Evolutionary conservation across 768 basidiomycete species (phyloP).

Genomic region (Infundibulicybe gibba): DNA sequence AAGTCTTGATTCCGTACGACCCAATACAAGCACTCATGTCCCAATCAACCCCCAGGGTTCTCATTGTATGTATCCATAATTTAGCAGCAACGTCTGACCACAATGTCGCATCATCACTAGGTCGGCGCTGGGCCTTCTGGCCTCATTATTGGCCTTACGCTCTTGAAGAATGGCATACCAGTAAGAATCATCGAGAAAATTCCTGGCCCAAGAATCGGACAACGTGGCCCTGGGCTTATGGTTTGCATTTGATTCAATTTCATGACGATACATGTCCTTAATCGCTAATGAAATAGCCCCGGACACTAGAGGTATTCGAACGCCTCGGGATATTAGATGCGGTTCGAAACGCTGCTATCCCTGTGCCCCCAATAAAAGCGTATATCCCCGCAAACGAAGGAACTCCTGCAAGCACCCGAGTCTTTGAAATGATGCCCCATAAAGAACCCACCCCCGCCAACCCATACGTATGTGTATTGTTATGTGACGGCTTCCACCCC

Average conservation of each 20-base stretch:
- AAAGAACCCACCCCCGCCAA: slow-evolving; percentile 24
- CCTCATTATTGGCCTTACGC: slow-evolving; percentile 35
- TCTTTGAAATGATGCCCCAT: slow-evolving; percentile 29
- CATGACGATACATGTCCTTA: not conserved
- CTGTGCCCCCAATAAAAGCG: slow-evolving; percentile 21
- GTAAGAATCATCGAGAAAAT: slow-evolving; percentile 52
- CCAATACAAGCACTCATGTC: too few relatives aligned
- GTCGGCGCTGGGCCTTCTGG: slow-evolving; percentile 47
- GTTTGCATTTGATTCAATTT: slow-evolving; percentile 14
- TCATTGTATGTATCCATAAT: too few relatives aligned
- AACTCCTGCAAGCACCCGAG: slow-evolving; percentile 13
- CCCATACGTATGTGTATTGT: slow-evolving; percentile 24
- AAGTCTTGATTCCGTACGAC: too few relatives aligned
- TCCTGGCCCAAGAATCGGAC: slow-evolving; percentile 25
- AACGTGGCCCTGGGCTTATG: slow-evolving; percentile 36
- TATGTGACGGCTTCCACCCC: too few relatives aligned
- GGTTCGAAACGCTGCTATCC: slow-evolving; percentile 25
- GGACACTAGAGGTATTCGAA: slow-evolving; percentile 40
- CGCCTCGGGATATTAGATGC: slow-evolving; percentile 33
- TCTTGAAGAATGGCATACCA: slow-evolving; percentile 40
- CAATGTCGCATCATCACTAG: slow-evolving; percentile 24
- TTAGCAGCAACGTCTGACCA: not conserved
- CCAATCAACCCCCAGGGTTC: too few relatives aligned
- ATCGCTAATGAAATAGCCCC: slow-evolving; percentile 27
- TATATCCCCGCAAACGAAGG: slow-evolving; percentile 30